Evolutionary conservation across 768 basidiomycete species (phyloP).

Genomic region (Royoungia palumana): DNA sequence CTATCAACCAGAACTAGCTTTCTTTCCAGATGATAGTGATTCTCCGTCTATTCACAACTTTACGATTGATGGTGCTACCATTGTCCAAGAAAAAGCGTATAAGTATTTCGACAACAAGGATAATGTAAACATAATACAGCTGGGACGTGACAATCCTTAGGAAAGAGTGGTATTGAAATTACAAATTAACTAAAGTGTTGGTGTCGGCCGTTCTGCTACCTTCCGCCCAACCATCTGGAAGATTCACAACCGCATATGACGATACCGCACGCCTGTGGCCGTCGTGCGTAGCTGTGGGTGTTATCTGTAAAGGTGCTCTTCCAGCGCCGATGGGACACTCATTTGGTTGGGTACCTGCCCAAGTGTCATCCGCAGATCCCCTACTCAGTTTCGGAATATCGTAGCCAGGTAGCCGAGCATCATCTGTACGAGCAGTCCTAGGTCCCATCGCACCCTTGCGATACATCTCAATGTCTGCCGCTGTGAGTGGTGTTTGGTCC

Average conservation of each 20-base stretch:
- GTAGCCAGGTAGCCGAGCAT: not conserved
- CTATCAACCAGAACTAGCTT: conserved; percentile 34
- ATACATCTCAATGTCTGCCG: conserved; percentile 26
- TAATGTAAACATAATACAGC: not conserved
- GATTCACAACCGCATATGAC: conserved; percentile 30
- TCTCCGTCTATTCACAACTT: conserved; percentile 7
- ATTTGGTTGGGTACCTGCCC: not conserved
- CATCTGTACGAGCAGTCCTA: conserved; percentile 1
- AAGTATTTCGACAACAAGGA: not conserved
- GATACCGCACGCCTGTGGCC: conserved; percentile 26
- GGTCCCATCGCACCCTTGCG: conserved; percentile 16
- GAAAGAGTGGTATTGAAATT: conserved; percentile 10
- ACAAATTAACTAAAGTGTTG: conserved; percentile 6
- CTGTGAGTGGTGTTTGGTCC: conserved; percentile 12
- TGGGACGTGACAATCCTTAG: not conserved
- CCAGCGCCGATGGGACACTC: conserved; percentile 30
- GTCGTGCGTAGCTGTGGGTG: conserved; percentile 31
- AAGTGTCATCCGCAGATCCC: conserved; percentile 6
- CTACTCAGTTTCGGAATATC: not conserved
- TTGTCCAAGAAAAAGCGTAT: not conserved
- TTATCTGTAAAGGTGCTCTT: conserved; percentile 34
- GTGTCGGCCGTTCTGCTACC: not conserved
- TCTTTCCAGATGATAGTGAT: not conserved
- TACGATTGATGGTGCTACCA: not conserved
- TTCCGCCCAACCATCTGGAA: conserved; percentile 19